phyloP scores from a whole-genome alignment of 345 rosid species.

The Laguncularia racemosa region DNA sequence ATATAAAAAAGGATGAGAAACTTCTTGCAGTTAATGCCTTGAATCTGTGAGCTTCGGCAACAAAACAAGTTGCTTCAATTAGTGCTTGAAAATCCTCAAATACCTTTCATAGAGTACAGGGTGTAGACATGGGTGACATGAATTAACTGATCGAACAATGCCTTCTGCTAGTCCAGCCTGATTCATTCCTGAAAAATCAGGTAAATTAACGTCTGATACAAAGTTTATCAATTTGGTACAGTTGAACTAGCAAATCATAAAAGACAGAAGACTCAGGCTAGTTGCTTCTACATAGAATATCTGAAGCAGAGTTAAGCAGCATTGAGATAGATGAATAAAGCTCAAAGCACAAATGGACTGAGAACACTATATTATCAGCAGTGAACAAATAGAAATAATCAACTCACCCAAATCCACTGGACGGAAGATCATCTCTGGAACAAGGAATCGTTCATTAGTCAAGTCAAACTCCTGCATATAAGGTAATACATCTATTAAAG shows the following conservation, averaged over 20 bases:
- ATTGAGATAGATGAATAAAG: no score
- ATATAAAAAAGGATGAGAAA: conserved; percentile 11
- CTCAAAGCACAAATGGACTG: no score
- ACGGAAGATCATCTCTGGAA: conserved; percentile 89
- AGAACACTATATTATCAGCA: no score
- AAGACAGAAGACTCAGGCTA: no score
- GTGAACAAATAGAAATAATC: no score
- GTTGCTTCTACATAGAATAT: no score
- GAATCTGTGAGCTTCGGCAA: not conserved
- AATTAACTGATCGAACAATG: conserved; percentile 82
- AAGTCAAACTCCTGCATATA: conserved; percentile 79
- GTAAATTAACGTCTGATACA: not conserved
- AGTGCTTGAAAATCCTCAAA: not conserved
- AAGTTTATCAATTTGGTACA: not conserved
- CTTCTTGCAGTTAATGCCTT: no score
- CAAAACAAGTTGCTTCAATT: no score
- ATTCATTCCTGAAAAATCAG: conserved; percentile 59
- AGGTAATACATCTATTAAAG: conserved; percentile 4
- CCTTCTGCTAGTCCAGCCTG: conserved; percentile 97
- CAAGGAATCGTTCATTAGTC: conserved; percentile 90
- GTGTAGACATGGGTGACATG: conserved; percentile 78
- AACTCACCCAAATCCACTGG: conserved; percentile 82
- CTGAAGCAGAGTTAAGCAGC: no score
- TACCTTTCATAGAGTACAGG: conserved; percentile 90
- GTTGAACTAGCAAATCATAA: not conserved